Base-by-base conservation (phyloP, 2,329 filamentous ascomycete species). In the Epichloe gansuensis region DNA sequence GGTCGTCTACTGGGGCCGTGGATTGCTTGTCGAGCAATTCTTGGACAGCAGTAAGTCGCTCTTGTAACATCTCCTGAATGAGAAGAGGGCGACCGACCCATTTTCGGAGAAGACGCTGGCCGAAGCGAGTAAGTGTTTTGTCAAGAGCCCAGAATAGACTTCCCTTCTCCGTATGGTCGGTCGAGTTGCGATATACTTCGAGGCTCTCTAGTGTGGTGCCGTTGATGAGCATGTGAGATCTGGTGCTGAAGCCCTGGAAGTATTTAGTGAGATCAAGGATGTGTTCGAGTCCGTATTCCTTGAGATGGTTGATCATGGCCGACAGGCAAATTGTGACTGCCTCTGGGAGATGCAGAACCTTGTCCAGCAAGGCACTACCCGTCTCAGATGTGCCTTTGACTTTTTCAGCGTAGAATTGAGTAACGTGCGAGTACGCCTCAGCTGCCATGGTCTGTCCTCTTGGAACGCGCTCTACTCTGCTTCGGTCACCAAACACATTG, bases 251-350 rank as follows among this genome's bases (percentile, higher is more conserved):
- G 2, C 89, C 89, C 59, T 95, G 85, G 63, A 98, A 98, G 70
- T 97, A 95, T 61, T 95, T 95, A 2, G 93, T 97, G 43, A 98
- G 72, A 61, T 95, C 86, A 60, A 98, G 95, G 50, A 98, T 88
- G 71, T 97, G 89, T 66, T 97, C 86, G 21, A 98, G 75, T 0
- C 89, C 89, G 64, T 96, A 98, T 57, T 95, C 90, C 17, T 82
- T 84, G 60, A 98, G 74, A 62, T 98, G 90, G 1, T 79, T 87
- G 60, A 98, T 97, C 90, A 98, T 96, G 11, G 90, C 87, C 4
- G 93, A 96, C 13, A 98, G 76, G 67, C 93, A 98, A 41, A 95
- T 82, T 0, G 86, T 95, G 39, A 95, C 88, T 43, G 85, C 76
- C 60, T 95, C 88, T 0, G 91, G 85, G 12, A 98, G 76, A 56